Conservation (phyloP, 1,284 basidiomycete genomes). For the Cutaneotrichosporon daszewskae region DNA sequence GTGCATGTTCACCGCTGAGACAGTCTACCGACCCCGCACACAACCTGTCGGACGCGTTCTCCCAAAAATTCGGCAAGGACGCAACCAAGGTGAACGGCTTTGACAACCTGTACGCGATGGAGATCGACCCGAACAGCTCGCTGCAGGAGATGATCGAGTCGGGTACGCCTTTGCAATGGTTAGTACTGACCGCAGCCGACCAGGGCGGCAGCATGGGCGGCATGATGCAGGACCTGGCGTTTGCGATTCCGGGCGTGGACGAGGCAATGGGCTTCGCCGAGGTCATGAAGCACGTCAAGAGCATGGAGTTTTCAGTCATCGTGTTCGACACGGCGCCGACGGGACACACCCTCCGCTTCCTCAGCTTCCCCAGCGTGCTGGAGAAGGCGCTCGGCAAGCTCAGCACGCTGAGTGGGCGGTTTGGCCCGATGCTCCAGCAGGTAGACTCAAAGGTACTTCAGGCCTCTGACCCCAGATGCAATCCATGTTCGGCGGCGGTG, state of each 20-base stretch:
- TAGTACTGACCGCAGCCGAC: constrained; percentile 57
- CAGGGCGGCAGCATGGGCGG: constrained; percentile 86
- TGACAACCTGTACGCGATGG: constrained; percentile 95
- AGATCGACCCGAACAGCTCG: constrained; percentile 95
- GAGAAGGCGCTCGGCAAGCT: constrained; percentile 97
- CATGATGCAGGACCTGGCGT: constrained; percentile 99
- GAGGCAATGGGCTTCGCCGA: constrained; percentile 99
- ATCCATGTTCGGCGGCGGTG: constrained; percentile 79
- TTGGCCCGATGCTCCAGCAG: constrained; percentile 95
- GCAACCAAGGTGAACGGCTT: constrained; percentile 99
- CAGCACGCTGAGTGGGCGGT: constrained; percentile 79
- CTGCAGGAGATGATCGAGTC: constrained; percentile 99
- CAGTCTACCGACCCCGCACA: constrained; percentile 98
- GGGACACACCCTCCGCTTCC: constrained; percentile 94
- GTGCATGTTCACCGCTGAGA: background rate
- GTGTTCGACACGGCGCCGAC: constrained; percentile 99
- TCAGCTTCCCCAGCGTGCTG: constrained; percentile 94
- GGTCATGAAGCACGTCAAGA: constrained; percentile 99
- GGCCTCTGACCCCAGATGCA: constrained; percentile 61
- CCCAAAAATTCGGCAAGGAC: constrained; percentile 98
- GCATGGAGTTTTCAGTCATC: constrained; percentile 99
- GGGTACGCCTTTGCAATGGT: constrained; percentile 55
- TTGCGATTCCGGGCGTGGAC: constrained; percentile 97
- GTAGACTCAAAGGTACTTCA: constrained; percentile 44
- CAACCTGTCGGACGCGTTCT: constrained; percentile 97